Evolutionary conservation across 192 early-diverging fungal genomes (phyloP), one percentile per base, ranked within the genome.

Genomic region (Rhizophlyctis rosea): DNA sequence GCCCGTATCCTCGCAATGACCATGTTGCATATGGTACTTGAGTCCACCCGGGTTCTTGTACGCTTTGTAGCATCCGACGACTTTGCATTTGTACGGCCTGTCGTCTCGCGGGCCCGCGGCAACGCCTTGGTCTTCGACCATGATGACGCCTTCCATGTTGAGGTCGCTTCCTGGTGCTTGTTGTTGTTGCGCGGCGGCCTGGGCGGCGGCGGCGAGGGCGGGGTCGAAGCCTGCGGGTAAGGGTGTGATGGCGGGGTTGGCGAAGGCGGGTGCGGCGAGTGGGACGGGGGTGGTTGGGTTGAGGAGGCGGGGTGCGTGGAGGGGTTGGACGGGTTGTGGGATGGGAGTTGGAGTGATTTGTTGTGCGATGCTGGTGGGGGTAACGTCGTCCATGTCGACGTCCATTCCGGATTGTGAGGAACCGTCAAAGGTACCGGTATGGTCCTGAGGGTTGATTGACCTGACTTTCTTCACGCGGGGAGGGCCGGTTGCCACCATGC

Each of bases 1-100:
- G 33, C 78, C 78, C 59, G 82, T 83, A 61, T 84, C 81, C 44
- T 82, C 73, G 71, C 90, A 90, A 70, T 99, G 96, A 18, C 94
- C 94, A 67, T 99, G 96, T 58, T 90, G 81, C 65, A 95, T 91
- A 71, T 98, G 96, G 80, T 99, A 98, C 73, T 99, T 99, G 53
- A 98, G 82, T 5, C 95, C 95, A 54, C 96, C 96, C 28, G 96
- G 94, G 75, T 98, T 98, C 78, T 98, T 98, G 81, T 98, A 98
- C 4, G 92, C 86, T 75, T 98, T 98, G 57, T 84, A 86, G 77
- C 96, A 98, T 4, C 93, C 92, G 4, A 69, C 68, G 3, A 94
- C 76, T 16, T 90, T 80, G 71, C 95, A 98, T 58, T 89, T 86
- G 77, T 95, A 95, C 24, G 91, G 92, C 61, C 95, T 90, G 61